phyloP scores from a whole-genome alignment of 306 rosid genomes.

The Parietaria judaica region DNA sequence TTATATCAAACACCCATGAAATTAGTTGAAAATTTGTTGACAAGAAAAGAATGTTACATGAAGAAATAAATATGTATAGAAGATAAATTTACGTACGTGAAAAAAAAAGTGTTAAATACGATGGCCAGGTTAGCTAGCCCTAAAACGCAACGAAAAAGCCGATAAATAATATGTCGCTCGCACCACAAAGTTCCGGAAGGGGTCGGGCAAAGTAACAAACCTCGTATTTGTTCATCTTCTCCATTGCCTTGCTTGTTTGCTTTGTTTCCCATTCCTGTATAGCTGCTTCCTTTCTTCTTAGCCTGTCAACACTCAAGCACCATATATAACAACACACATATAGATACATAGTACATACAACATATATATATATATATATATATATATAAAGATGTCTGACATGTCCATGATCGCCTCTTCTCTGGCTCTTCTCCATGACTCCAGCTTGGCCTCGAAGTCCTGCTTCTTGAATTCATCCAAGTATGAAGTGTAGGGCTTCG shows the following conservation, averaged over 20 bases:
- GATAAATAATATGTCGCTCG: too few relatives aligned
- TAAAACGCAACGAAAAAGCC: too few relatives aligned
- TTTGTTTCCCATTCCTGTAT: constrained; percentile 52
- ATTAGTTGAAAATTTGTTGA: too few relatives aligned
- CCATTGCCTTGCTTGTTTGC: constrained; percentile 41
- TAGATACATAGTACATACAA: background rate
- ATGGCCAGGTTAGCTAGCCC: too few relatives aligned
- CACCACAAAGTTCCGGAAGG: too few relatives aligned
- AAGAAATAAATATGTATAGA: background rate
- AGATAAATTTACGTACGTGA: too few relatives aligned
- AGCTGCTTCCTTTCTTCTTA: constrained; percentile 46
- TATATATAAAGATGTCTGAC: constrained; percentile 22
- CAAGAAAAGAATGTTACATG: background rate
- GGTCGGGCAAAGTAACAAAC: constrained; percentile 13
- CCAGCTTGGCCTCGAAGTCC: constrained; percentile 37
- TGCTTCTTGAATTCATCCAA: constrained; percentile 40
- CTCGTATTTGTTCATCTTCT: constrained; percentile 53
- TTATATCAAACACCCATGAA: background rate
- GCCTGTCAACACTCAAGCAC: constrained; percentile 19
- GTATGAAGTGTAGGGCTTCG: constrained; percentile 35
- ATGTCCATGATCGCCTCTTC: constrained; percentile 35
- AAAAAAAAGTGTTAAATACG: too few relatives aligned
- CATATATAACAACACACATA: background rate
- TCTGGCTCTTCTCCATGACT: constrained; percentile 40
- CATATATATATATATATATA: background rate